Evolutionary conservation across 2,329 filamentous ascomycete species (phyloP), one percentile per base, ranked within the genome.

Genomic region (Amauroascus verrucosus): DNA sequence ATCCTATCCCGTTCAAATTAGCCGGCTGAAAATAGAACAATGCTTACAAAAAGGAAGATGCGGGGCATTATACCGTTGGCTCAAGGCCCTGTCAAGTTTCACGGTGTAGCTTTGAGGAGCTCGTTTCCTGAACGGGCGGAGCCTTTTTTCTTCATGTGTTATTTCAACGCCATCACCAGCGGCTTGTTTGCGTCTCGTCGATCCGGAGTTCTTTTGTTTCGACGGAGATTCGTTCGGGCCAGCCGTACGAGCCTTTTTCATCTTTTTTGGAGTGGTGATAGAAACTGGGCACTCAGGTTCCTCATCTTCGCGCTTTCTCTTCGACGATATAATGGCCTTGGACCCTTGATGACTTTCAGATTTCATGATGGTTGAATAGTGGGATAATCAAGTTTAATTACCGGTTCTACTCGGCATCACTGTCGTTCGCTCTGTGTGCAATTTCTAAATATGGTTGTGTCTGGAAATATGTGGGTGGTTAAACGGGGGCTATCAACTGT

Each of bases 1-100:
- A 84, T 78, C 20, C 76, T 74, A 43, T 28, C 38, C 33, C 46
- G n/a, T 20, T 32, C n/a, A 3, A 32, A 28, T 45, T 14, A 46
- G n/a, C 22, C 16, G 48, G 6, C 14, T 13, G 4, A 16, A 7
- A 20, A 50, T n/a, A 28, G 13, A 45, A 32, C 40, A 13, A 54
- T 37, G 28, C n/a, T 24, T 40, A 48, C 20, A 38, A 28, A 45
- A 37, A 41, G 22, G n/a, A 59, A 20, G 40, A 24, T 38, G n/a
- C 6, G 43, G 11, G 16, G 26, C 14, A 26, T 6, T 13, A 1
- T 59, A 69, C 64, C 73, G 70, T 58, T 80, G 77, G 5, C 70
- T 75, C 22, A 65, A 64, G 3, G 77, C 77, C 47, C 78, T 72
- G 2, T 66, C 63, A 11, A 78, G 68, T 54, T 77, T 70, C 18